phyloP scores from a whole-genome alignment of 1,284 basidiomycete species.

The Rhodotorula mucilaginosa region DNA sequence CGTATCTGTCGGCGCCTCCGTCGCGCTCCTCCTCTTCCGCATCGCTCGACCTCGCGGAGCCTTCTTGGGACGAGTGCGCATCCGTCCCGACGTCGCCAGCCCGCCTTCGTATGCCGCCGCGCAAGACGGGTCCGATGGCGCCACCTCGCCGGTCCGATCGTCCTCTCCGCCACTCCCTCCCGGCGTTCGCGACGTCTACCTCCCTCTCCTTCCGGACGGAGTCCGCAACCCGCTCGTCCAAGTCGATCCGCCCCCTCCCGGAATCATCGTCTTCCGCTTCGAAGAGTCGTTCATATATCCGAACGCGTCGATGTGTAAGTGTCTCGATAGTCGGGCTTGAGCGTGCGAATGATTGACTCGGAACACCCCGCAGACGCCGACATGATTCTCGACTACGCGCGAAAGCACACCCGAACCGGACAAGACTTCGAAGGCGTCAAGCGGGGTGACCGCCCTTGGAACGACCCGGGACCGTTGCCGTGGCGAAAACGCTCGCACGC shows the following conservation, averaged over 20 bases:
- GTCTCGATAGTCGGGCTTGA: no score
- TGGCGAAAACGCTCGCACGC: slow-evolving; percentile 42
- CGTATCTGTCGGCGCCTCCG: slow-evolving; percentile 69
- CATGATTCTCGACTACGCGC: slow-evolving; percentile 76
- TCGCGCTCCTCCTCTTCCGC: slow-evolving; percentile 78
- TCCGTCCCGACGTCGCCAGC: slow-evolving; percentile 51
- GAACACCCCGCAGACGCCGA: slow-evolving; percentile 60
- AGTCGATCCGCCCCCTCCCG: slow-evolving; percentile 76
- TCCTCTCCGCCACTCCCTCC: slow-evolving; percentile 17
- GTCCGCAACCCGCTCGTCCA: slow-evolving; percentile 70
- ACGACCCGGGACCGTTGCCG: slow-evolving; percentile 63
- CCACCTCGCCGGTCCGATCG: background rate
- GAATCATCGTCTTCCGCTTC: slow-evolving; percentile 87
- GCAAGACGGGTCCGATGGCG: slow-evolving; percentile 1
- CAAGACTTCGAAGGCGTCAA: slow-evolving; percentile 55
- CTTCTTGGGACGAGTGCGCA: slow-evolving; percentile 77
- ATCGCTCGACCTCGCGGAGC: slow-evolving; percentile 84
- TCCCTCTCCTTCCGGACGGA: slow-evolving; percentile 64
- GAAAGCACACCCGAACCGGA: slow-evolving; percentile 65
- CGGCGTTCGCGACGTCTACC: slow-evolving; percentile 67
- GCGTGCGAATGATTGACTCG: no score
- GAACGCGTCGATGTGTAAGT: slow-evolving; percentile 64
- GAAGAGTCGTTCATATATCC: slow-evolving; percentile 94
- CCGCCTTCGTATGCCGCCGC: background rate
- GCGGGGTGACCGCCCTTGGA: slow-evolving; percentile 80